These are phyloP conservation scores for Colletotrichum sp. DNA, from an alignment of 2,329 filamentous ascomycete genomes.

Conservation along the genomic window DNA sequence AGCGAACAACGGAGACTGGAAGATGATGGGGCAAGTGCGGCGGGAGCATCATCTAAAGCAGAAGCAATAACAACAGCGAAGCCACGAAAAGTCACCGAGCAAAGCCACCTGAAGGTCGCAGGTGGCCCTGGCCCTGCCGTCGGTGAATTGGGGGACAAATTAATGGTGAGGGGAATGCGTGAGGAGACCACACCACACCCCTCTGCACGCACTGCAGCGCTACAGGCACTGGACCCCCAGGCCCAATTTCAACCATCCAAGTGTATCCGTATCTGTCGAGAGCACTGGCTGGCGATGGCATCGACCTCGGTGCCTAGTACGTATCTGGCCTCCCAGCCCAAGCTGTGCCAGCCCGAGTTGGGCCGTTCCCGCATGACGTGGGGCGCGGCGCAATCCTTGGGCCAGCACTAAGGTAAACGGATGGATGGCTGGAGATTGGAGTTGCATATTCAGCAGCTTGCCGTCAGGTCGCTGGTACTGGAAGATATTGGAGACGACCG, in stretches of 20 bases:
- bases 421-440: constrained; percentile 9
- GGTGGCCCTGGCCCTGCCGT: constrained; percentile 3
- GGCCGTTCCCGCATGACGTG: constrained; percentile 14
- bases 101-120: constrained; percentile 19
- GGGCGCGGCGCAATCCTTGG: not conserved
- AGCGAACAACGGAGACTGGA: not conserved
- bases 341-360: not conserved
- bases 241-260: not conserved
- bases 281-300: not conserved
- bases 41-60: not conserved
- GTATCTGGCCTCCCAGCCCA: not conserved
- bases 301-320: not conserved
- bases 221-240: not conserved
- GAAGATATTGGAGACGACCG: not conserved
- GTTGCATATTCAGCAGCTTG: not conserved
- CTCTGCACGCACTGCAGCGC: not conserved
- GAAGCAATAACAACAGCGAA: not conserved
- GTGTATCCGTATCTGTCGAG: not conserved
- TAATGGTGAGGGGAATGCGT: not conserved
- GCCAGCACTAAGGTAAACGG: not conserved
- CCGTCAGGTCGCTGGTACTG: constrained; percentile 13
- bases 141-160: not conserved
- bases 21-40: not conserved
- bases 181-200: not conserved
- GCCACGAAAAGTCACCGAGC: not conserved